Base-by-base conservation (phyloP, 345 rosid species). In the Bruguiera sexangula region DNA sequence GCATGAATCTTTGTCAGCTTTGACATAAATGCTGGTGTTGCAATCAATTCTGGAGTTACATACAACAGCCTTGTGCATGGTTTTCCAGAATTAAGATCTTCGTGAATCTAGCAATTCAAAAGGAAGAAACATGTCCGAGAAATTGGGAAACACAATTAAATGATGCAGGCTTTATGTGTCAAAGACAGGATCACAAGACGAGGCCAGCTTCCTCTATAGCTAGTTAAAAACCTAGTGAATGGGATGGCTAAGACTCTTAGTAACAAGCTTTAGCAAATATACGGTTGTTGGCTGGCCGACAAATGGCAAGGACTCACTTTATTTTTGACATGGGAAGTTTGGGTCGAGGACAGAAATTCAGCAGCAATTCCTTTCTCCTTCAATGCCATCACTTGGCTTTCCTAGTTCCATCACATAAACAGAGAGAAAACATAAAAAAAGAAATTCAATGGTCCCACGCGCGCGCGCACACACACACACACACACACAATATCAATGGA, bases 281-380 rank as follows among this genome's bases (percentile, higher is more conserved):
- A 34, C 9, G 7, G 37, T 8, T 8, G 37, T 8, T 34, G 37
- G 9, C 6, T 34, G 9, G 37, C 9, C 8, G 10, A 34, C 36
- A 5, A 32, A 32, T 39, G 48, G 10, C 48, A 39, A 39, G 48
- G 48, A 58, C 71, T 69, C 69, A 82, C 89, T 79, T 89, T 88
- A 74, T 79, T 89, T 78, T 68, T 94, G 60, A 86, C 84, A 56
- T 74, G 78, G 3, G 88, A 69, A 37, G 91, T 67, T 77, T 85
- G 97, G 27, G 93, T 89, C 34, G 97, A 94, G 26, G 96, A 89
- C 50, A 94, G 96, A 86, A 80, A 92, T 68, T 92, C 96, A 29
- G 96, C 99, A 62, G 97, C 76, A 78, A 94, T 85, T 65, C 96
- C 96, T 83, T 89, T 94, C 86, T 86, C 88, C 80, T 91, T 89